phyloP scores from a whole-genome alignment of 2,329 filamentous ascomycete species.

The Davidsoniella eucalypti region DNA sequence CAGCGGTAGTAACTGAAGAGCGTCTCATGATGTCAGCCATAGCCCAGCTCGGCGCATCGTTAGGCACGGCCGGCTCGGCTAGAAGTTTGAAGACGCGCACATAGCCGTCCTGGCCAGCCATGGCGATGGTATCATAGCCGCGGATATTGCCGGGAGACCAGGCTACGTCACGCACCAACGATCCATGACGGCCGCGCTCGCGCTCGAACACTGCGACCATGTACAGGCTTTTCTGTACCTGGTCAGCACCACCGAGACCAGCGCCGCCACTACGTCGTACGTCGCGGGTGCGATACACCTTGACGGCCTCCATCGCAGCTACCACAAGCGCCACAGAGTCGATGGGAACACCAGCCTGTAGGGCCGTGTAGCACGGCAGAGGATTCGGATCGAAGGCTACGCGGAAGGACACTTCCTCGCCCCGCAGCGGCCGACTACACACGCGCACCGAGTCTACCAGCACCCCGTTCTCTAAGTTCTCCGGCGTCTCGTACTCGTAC shows the following conservation, averaged over 20 bases:
- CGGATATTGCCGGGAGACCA: constrained; percentile 88
- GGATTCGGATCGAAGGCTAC: constrained; percentile 81
- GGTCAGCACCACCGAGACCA: constrained; percentile 31
- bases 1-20: constrained; percentile 19
- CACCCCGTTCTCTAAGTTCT: constrained; percentile 64
- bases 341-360: constrained; percentile 64
- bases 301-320: constrained; percentile 68
- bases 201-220: constrained; percentile 52
- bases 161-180: constrained; percentile 70
- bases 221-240: constrained; percentile 64
- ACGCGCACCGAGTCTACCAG: constrained; percentile 31
- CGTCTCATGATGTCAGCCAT: constrained; percentile 24
- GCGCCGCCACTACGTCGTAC: constrained; percentile 32
- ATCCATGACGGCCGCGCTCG: constrained; percentile 37
- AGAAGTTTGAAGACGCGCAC: constrained; percentile 76
- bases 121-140: constrained; percentile 80
- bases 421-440: constrained; percentile 47
- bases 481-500: constrained; percentile 72
- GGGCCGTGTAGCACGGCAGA: constrained; percentile 58
- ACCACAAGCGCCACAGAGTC: constrained; percentile 72
- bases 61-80: constrained; percentile 30
- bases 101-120: constrained; percentile 80
- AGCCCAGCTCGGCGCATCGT: constrained; percentile 35
- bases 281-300: constrained; percentile 62
- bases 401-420: constrained; percentile 75